Conservation (phyloP, 345 rosid genomes). For the Eucalyptus pauciflora region DNA sequence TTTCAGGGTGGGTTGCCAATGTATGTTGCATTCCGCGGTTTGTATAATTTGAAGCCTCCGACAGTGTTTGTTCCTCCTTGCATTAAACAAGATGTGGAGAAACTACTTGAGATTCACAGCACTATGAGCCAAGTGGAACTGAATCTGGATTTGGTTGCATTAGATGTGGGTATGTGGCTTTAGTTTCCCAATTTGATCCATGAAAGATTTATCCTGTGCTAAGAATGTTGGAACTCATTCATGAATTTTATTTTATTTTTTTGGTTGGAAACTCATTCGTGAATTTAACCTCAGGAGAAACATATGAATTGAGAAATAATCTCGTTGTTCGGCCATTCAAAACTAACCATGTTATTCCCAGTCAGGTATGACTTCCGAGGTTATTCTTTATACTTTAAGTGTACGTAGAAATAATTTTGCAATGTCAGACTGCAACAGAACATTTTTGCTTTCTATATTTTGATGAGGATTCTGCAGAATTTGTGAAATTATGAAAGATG, state of each 20-base stretch:
- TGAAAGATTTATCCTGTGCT: neutral
- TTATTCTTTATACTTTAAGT: neutral
- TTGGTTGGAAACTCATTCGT: neutral
- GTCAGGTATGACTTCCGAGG: slow-evolving; percentile 43
- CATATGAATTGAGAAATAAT: slow-evolving; percentile 77
- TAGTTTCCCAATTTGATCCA: neutral
- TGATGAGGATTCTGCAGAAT: neutral
- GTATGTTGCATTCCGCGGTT: slow-evolving; percentile 84
- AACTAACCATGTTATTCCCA: slow-evolving; percentile 85
- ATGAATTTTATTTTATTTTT: neutral
- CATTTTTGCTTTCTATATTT: neutral
- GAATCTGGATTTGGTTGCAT: slow-evolving; percentile 60
- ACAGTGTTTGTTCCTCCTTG: slow-evolving; percentile 77
- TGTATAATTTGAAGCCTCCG: slow-evolving; percentile 88
- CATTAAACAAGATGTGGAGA: slow-evolving; percentile 80
- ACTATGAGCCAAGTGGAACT: slow-evolving; percentile 84
- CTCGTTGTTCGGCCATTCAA: slow-evolving; percentile 78
- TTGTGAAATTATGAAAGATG: neutral
- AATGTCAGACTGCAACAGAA: neutral
- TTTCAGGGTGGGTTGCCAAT: slow-evolving; percentile 79
- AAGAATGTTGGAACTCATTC: neutral
- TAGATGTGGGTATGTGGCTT: slow-evolving; percentile 52
- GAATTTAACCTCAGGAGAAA: slow-evolving; percentile 54
- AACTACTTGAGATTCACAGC: slow-evolving; percentile 67
- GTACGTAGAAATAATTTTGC: neutral